Evolutionary conservation across 1,284 basidiomycete genomes (phyloP), one percentile per base, ranked within the genome.

Genomic region (Ganoderma lingzhi): DNA sequence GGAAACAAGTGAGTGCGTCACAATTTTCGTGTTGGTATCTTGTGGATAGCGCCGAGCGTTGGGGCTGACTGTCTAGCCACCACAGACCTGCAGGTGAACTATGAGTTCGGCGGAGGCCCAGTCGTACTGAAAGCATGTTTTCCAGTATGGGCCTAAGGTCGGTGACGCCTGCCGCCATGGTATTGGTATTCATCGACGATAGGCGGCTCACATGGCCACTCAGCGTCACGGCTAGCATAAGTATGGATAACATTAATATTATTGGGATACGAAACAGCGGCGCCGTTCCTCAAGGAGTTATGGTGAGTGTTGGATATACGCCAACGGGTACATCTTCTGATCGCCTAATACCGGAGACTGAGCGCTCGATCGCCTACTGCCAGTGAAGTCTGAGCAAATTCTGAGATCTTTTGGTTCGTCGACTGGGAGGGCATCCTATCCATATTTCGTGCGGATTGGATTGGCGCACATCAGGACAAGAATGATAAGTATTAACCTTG

Each of bases 321-420:
- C 42, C 23, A 17, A 56, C 15, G 10, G 30, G 2, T 6, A 35
- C 35, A 19, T 32, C 15, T 59, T 59, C 56, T 59, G 37, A 59
- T 8, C 6, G 14, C 15, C 15, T 3, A 12, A 51, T 51, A 19
- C 19, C 6, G 37, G 37, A 30, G 23, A 45, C 0, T 8, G 66
- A 90, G 89, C 91, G 95, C 79, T 85, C 97, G 75, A 88, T 97
- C 73, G 81, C 87, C 70, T 95, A 95, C 78, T 23, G n/a, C n/a
- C n/a, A n/a, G n/a, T n/a, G 23, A 23, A 23, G 23, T 23, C 23
- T 81, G 97, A 75, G 95, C 94, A 62, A 90, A 97, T 78, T 96
- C 94, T 35, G 35, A 35, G 35, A 93, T 93, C 75, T 96, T 97
- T 74, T 92, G 92, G 41, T 70, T 76, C 14, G 89, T 95, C 55